Conservation (phyloP, 2,329 filamentous ascomycete species). For the Cordyceps cateniannulata region DNA sequence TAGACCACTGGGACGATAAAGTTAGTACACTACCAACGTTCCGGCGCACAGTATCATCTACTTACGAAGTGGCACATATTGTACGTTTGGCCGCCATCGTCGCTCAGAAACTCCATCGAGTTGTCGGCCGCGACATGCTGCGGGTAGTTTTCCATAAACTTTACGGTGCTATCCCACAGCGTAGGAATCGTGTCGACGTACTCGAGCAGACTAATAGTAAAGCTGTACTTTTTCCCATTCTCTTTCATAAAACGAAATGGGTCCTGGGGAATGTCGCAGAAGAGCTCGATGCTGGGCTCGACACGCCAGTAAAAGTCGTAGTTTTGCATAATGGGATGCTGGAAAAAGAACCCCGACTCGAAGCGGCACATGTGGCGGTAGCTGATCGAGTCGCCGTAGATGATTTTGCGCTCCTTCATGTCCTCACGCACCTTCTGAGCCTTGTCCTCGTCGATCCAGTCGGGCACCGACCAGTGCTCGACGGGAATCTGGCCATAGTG, state of each 20-base stretch:
- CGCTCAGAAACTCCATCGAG: conserved; percentile 83
- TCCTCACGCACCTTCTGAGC: conserved; percentile 86
- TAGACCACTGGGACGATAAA: conserved; percentile 68
- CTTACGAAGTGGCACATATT: conserved; percentile 96
- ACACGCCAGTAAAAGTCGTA: conserved; percentile 99
- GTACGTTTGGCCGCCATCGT: conserved; percentile 85
- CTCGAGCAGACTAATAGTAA: conserved; percentile 91
- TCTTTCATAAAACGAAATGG: conserved; percentile 96
- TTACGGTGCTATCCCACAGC: conserved; percentile 90
- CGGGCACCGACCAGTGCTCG: conserved; percentile 96
- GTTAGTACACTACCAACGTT: conserved; percentile 21
- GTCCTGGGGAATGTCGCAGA: conserved; percentile 92
- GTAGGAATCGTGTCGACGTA: conserved; percentile 95
- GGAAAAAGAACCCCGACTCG: conserved; percentile 99
- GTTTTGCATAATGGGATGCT: conserved; percentile 84
- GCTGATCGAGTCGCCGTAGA: conserved; percentile 94
- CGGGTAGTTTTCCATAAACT: conserved; percentile 85
- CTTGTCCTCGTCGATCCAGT: conserved; percentile 92
- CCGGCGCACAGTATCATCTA: conserved; percentile 16
- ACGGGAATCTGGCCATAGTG: conserved; percentile 82
- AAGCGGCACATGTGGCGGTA: conserved; percentile 99
- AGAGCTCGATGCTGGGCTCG: conserved; percentile 93
- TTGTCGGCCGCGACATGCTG: conserved; percentile 82
- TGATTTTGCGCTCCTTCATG: conserved; percentile 91
- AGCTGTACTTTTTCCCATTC: conserved; percentile 96